Evolutionary conservation across 1,284 basidiomycete species (phyloP).

Genomic region (Marasmius oreades): DNA sequence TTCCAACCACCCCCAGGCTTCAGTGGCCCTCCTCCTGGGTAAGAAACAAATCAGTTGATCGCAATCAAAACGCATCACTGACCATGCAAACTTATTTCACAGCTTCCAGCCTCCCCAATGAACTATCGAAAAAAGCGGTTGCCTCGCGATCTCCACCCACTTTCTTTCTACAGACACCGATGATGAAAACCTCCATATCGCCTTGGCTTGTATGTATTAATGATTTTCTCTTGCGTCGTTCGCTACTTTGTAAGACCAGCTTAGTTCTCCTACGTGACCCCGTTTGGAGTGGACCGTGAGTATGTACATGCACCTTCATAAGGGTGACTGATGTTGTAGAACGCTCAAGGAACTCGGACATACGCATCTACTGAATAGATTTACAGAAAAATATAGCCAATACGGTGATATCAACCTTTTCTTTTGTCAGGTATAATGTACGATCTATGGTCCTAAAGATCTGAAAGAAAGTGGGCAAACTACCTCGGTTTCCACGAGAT

Average conservation of each 20-base stretch:
- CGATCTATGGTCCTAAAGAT: too few species aligned
- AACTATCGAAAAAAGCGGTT: background rate
- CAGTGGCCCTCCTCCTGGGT: conserved; percentile 84
- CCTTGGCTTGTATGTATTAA: background rate
- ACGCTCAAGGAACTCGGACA: too few species aligned
- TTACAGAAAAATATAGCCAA: too few species aligned
- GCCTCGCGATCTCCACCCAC: background rate
- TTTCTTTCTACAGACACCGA: background rate
- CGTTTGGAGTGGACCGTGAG: too few species aligned
- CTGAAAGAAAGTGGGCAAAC: too few species aligned
- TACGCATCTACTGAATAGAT: too few species aligned
- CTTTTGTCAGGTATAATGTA: too few species aligned
- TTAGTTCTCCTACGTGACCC: background rate
- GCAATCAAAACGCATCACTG: too few species aligned
- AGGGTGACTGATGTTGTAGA: too few species aligned
- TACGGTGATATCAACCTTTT: too few species aligned
- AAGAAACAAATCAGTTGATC: conserved; percentile 23
- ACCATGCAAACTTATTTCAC: background rate
- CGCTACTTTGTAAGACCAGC: background rate
- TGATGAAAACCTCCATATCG: background rate
- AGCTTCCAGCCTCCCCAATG: conserved; percentile 1
- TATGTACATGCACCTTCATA: too few species aligned
- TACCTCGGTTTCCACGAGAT: too few species aligned
- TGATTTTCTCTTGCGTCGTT: background rate
- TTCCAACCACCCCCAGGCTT: conserved; percentile 82